Base-by-base conservation (phyloP, 2,329 filamentous ascomycete genomes). In the Clonostachys solani region DNA sequence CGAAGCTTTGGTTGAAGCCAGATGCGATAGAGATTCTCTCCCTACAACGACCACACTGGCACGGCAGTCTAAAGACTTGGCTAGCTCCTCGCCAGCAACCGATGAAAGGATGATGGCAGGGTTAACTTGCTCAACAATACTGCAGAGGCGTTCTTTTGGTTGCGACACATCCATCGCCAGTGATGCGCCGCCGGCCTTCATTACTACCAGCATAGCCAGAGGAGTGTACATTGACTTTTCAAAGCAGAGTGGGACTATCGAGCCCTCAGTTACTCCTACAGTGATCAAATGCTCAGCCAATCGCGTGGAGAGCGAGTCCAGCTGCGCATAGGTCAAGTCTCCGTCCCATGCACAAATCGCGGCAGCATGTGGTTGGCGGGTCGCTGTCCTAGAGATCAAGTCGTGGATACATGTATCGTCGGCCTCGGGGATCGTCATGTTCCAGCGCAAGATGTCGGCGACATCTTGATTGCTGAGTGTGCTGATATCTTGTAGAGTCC, bases 41-140 rank as follows among this genome's bases (percentile, higher is more conserved):
- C 42, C 42, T 18, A 23, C 33, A 6, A 44, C 23, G 2, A 36
- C 16, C 3, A 44, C 35, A 6, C 43, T 36, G n/a, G 36, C 38
- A n/a, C 19, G n/a, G 12, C 17, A 18, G 16, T 40, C 46, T 5
- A n/a, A n/a, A 44, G 17, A 10, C 40, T 41, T 4, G 45, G 40
- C 40, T 13, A 43, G 9, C 6, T 23, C 23, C 5, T 54, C 62
- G 49, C 74, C 70, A 2, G 58, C 44, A 34, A 60, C 57, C 1
- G 71, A 74, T 1, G 71, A 71, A 33, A 74, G 52, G 23, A 75
- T 54, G 33, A 70, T 51, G 13, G 55, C 56, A 12, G 68, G 69
- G 9, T 56, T 58, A 2, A 67, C 71, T 51, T 74, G 44, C 5
- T 45, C 17, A 16, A 56, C 33, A 23, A 57, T 52, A 7, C 37